Conservation (phyloP, 805 yeast genomes). For the Debaryomyces hansenii region DNA sequence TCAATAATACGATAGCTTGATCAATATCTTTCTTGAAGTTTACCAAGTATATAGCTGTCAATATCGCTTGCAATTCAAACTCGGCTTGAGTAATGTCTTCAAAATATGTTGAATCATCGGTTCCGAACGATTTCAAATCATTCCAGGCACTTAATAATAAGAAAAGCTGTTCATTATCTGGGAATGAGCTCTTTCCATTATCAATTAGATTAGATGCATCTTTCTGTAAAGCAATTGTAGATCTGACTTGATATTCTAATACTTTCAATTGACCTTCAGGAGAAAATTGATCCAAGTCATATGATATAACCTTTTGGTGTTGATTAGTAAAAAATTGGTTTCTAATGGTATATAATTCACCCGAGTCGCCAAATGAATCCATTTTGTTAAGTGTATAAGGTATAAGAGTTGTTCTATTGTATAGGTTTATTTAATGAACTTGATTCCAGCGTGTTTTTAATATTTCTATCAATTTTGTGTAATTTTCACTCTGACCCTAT, state of each 20-base stretch:
- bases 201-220: constrained; percentile 43
- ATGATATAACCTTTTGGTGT: constrained; percentile 43
- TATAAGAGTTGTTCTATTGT: too few species aligned
- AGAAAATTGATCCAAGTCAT: constrained; percentile 38
- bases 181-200: constrained; percentile 30
- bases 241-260: constrained; percentile 41
- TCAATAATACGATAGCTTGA: constrained; percentile 34
- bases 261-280: constrained; percentile 37
- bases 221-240: constrained; percentile 33
- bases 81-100: constrained; percentile 35
- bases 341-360: constrained; percentile 55
- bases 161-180: constrained; percentile 34
- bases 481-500: background rate
- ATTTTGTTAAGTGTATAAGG: constrained; percentile 14
- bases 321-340: constrained; percentile 65
- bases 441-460: background rate
- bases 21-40: constrained; percentile 35
- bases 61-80: constrained; percentile 42
- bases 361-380: constrained; percentile 42
- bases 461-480: background rate
- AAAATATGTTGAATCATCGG: constrained; percentile 43
- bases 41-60: constrained; percentile 39
- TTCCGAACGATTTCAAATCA: constrained; percentile 43
- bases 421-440: background rate
- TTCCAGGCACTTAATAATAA: constrained; percentile 43